A percentile compares a stretch with the other conserved stretches of the same genome.
phyloP scores from a whole-genome alignment of 441 rosid species.

The Manihot esculenta region DNA sequence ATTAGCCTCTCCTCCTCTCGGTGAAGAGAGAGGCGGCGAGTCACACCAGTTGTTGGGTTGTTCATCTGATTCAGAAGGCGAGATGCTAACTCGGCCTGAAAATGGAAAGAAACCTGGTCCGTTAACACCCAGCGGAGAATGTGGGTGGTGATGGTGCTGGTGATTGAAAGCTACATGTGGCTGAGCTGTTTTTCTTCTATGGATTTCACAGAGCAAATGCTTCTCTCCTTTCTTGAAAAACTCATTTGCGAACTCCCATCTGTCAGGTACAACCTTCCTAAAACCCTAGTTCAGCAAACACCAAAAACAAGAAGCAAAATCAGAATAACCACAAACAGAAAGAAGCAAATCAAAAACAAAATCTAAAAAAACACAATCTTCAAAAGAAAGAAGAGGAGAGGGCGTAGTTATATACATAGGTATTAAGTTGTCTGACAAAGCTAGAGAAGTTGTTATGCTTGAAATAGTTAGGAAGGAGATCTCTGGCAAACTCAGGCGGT shows the following conservation, averaged over 20 bases:
- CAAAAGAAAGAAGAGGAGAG: background rate
- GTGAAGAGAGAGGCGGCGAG: conserved; percentile 56
- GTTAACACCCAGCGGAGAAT: conserved; percentile 43
- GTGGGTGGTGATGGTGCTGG: conserved; percentile 49
- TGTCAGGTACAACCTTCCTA: conserved; percentile 91
- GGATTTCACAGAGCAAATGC: conserved; percentile 90
- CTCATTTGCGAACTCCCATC: conserved; percentile 98
- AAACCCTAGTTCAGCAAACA: conserved; percentile 59
- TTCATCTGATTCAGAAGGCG: conserved; percentile 59
- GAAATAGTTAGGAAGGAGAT: conserved; percentile 95
- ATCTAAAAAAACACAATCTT: background rate
- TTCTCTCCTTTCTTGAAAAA: conserved; percentile 89
- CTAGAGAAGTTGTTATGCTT: conserved; percentile 96
- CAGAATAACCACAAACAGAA: background rate
- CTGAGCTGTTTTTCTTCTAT: conserved; percentile 74
- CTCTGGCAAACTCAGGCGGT: conserved; percentile 90
- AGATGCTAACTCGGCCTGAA: conserved; percentile 44
- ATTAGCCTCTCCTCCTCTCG: conserved; percentile 21
- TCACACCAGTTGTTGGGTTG: conserved; percentile 66
- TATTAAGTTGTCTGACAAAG: conserved; percentile 92
- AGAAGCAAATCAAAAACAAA: background rate
- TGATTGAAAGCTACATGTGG: conserved; percentile 49
- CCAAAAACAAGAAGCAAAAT: conserved; percentile 13
- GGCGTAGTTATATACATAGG: conserved; percentile 54
- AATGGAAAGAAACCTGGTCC: conserved; percentile 55